A percentile compares a stretch with the other conserved stretches of the same genome.
Conservation (phyloP, 768 basidiomycete species). For the Gloeopeniophorella convolvens region DNA sequence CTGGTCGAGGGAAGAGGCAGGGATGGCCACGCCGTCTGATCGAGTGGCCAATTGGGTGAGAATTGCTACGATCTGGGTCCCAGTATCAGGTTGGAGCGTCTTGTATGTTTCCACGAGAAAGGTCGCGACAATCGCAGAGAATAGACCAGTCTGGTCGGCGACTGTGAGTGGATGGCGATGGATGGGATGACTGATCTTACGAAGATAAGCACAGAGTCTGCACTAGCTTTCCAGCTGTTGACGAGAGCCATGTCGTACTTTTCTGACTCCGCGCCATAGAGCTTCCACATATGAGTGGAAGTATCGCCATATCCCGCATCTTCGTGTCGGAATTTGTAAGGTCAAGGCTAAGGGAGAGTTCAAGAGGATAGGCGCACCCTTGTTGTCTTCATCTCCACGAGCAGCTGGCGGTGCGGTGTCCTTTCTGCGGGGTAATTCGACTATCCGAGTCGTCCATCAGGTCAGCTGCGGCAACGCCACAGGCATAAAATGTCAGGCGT, state of each 20-base stretch:
- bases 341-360: background rate
- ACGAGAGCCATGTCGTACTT: background rate
- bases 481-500: too few species aligned
- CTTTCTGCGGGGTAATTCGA: too few species aligned
- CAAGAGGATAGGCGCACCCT: background rate
- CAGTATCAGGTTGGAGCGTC: constrained; percentile 1
- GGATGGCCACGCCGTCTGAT: background rate
- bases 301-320: background rate
- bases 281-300: background rate
- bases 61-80: background rate
- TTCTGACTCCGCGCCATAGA: background rate
- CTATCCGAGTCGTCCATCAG: too few species aligned
- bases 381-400: background rate
- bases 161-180: background rate
- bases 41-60: constrained; percentile 1
- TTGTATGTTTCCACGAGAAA: constrained; percentile 21
- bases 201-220: constrained; percentile 16
- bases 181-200: background rate
- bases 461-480: too few species aligned
- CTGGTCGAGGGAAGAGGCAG: background rate
- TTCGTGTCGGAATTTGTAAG: background rate
- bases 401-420: too few species aligned
- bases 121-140: constrained; percentile 19
- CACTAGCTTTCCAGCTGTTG: constrained; percentile 16
- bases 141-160: constrained; percentile 9